Percentiles rank a stretch among this genome's conserved stretches.
These are phyloP conservation scores for Antitrichia curtipendula DNA, from an alignment of 225 moss, liverwort and hornwort species.

Conservation along the genomic window DNA sequence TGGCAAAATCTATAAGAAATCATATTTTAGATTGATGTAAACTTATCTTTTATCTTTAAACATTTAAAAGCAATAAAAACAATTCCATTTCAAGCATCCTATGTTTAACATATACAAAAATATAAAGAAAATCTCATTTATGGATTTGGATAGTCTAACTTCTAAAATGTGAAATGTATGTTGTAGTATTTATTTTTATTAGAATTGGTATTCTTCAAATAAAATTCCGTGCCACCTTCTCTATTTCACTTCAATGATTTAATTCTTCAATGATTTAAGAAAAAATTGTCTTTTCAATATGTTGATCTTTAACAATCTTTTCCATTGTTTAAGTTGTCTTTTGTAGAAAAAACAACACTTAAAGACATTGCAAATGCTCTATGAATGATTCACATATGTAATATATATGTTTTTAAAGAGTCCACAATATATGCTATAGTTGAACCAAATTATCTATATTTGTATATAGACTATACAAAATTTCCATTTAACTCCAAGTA, in stretches of 20 bases:
- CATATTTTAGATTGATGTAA: no score
- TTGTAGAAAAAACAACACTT: background rate
- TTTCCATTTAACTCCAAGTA: background rate
- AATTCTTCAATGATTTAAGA: no score
- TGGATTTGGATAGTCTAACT: background rate
- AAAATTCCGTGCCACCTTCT: fast-evolving
- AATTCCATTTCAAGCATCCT: background rate
- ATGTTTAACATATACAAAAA: background rate
- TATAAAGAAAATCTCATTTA: background rate
- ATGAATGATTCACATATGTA: background rate
- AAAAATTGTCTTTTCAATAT: background rate
- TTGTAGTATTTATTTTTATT: background rate
- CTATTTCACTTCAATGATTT: no score
- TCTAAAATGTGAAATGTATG: background rate
- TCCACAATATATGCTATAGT: background rate
- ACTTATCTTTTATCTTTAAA: background rate
- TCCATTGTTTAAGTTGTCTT: background rate
- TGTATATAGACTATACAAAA: background rate
- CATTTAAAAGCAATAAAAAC: background rate
- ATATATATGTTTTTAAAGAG: background rate
- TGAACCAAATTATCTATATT: background rate
- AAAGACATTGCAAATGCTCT: background rate
- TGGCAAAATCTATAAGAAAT: background rate
- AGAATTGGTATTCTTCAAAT: background rate
- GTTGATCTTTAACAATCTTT: background rate